Base-by-base conservation (phyloP, 768 basidiomycete species). In the Kwoniella botswanensis region DNA sequence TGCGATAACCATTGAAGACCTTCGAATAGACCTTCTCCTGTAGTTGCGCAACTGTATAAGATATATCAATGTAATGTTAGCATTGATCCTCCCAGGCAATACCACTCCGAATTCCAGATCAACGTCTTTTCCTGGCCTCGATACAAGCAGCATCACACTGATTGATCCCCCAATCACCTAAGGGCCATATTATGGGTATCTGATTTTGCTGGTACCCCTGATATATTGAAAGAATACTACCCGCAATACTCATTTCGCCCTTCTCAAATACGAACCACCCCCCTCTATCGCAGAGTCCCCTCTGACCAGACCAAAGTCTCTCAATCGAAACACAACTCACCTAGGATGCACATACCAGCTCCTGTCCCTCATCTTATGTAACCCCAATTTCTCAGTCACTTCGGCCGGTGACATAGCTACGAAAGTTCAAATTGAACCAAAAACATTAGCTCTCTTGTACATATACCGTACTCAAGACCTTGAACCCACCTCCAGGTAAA, bases 301-400 rank as follows among this genome's bases (percentile, higher is more conserved):
- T 9, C 7, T 9, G 7, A 35, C 7, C 35, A 9, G 7, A 35
- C 6, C 35, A 0, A 6, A 9, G 35, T 35, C 7, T 9, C 59
- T 18, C 50, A n/a, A 3, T 29, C 18, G 50, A 15, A 11, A 64
- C 15, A 17, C 63, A 12, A 74, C 88, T 77, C 84, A 96, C 92
- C 94, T 97, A 62, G 96, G 96, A 86, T 98, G 96, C 64, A 98
- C 95, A 88, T 98, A 98, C 96, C 96, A 98, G 84, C 92, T 94
- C 71, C 96, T 88, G 80, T 98, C 95, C 71, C 93, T 90, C 96
- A 98, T 98, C 76, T 91, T 88, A 84, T 97, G 92, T 74, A 98
- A 86, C 50, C 95, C 95, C 54, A 98, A 86, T 84, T 96, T 97
- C 85, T 98, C 96, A 12, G 96, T 98, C 52, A 98, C 95, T 84